A percentile compares a stretch with the other conserved stretches of the same genome.
Conservation (phyloP, 805 yeast species). For the Cyberlindnera subsufficiens region DNA sequence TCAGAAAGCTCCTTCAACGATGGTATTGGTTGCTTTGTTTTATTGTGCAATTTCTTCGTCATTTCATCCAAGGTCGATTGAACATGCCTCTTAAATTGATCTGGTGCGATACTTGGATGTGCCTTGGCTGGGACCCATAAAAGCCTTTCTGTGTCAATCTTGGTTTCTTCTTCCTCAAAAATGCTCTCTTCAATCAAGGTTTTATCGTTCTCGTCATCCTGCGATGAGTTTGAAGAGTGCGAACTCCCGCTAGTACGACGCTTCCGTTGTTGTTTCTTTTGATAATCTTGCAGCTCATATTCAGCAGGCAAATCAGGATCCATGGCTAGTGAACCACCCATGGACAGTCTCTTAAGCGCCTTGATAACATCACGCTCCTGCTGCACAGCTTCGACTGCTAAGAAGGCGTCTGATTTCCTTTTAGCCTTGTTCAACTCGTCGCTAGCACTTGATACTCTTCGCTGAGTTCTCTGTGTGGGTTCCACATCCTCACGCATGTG, state of each 20-base stretch:
- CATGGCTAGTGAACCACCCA: constrained; percentile 45
- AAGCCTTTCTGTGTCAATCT: constrained; percentile 33
- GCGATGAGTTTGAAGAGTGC: constrained; percentile 13
- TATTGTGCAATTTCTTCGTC: constrained; percentile 11
- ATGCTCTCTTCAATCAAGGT: constrained; percentile 14
- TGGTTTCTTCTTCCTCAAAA: constrained; percentile 20
- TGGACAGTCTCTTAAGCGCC: constrained; percentile 66
- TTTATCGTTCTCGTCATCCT: constrained; percentile 5
- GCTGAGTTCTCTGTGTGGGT: no score
- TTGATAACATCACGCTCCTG: constrained; percentile 69
- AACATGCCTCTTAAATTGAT: constrained; percentile 66
- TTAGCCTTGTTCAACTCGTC: constrained; percentile 17
- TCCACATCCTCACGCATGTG: no score
- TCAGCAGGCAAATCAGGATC: constrained; percentile 67
- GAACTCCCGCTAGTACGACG: constrained; percentile 14
- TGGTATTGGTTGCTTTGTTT: constrained; percentile 35
- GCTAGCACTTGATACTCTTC: no score
- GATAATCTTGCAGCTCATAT: constrained; percentile 22
- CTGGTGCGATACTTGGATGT: constrained; percentile 95
- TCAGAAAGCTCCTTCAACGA: constrained; percentile 66
- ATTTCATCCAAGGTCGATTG: constrained; percentile 33
- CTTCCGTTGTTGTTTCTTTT: constrained; percentile 16
- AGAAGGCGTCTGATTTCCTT: constrained; percentile 39
- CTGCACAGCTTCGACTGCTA: constrained; percentile 74
- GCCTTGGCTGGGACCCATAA: constrained; percentile 95